Conservation (phyloP, 495 filamentous ascomycete genomes). For the Aspergillus taichungensis region DNA sequence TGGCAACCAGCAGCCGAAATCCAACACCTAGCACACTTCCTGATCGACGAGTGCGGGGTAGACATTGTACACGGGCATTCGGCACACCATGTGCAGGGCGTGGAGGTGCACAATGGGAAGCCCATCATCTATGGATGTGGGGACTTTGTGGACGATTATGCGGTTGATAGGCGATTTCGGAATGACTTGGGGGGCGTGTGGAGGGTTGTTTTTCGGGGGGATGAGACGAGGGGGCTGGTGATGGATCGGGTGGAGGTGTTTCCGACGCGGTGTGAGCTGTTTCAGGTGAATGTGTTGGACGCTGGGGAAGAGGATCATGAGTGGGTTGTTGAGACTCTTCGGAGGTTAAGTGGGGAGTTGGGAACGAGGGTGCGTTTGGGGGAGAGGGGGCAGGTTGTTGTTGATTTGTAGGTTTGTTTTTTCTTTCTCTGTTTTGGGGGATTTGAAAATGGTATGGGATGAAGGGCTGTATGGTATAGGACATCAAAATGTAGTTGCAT, state of each 20-base stretch:
- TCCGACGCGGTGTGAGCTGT: constrained; percentile 19
- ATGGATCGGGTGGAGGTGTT: constrained; percentile 23
- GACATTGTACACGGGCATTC: constrained; percentile 39
- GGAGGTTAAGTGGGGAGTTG: constrained; percentile 14
- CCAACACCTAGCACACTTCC: constrained; percentile 27
- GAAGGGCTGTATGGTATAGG: too few species aligned
- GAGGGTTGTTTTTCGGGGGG: constrained; percentile 22
- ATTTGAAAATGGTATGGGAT: too few species aligned
- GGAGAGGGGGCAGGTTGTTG: constrained; percentile 18
- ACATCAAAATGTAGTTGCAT: too few species aligned
- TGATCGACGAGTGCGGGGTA: constrained; percentile 35
- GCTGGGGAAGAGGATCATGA: constrained; percentile 15
- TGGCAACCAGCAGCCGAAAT: constrained; percentile 25
- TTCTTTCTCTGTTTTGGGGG: background rate
- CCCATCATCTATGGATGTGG: constrained; percentile 37
- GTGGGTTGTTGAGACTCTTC: constrained; percentile 17
- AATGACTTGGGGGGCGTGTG: constrained; percentile 37
- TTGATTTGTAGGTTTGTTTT: constrained; percentile 10
- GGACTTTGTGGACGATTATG: constrained; percentile 40
- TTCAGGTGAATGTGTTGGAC: constrained; percentile 18
- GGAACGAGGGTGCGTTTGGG: constrained; percentile 14
- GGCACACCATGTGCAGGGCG: constrained; percentile 36
- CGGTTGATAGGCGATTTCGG: constrained; percentile 20
- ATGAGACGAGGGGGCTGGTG: constrained; percentile 1
- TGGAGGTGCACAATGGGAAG: constrained; percentile 27